Base-by-base conservation (phyloP, 108 stramenopile species). In the Conticribra weissflogii region DNA sequence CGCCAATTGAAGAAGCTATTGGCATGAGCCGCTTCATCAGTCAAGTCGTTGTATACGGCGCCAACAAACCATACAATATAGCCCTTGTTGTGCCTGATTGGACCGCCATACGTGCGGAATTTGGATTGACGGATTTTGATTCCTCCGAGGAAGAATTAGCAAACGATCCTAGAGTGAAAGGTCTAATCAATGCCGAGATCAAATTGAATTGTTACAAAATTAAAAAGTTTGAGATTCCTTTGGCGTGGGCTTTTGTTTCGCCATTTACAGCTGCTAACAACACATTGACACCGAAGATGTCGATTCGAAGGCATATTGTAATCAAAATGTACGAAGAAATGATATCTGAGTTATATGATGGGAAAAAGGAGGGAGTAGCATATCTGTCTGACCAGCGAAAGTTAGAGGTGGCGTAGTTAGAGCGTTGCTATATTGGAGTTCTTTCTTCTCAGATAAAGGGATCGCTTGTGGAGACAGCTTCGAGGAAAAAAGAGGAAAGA, bases 211-310 rank as follows among this genome's bases (percentile, higher is more conserved):
- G 82, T 49, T 71, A 65, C 54, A 68, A 59, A 4, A 66, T 94
- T 65, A 96, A 97, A 76, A 96, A 94, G 76, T 96, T 87, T 74
- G 92, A 95, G 82, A 60, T 67, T 14, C 66, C 66, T 54, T 24
- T 32, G 64, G 69, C 78, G 18, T 89, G 82, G 78, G 77, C 83
- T 23, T 84, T 89, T 65, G 87, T 91, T 15, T 86, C 92, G 22
- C 92, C 93, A 0, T 97, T 97, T 72, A 96, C 94, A 3, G 83
- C 85, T 34, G 94, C 92, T 9, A 96, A 95, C 54, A 79, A 84
- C 25, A 97, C 97, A 96, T 57, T 94, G 30, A 98, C 96, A 12
- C 97, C 97, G 24, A 98, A 98, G 76, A 90, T 97, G 92, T 83
- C 83, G 30, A 84, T 97, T 72, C 85, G 96, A 59, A 67, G 98